These are phyloP conservation scores for Penicillium steckii DNA, from an alignment of 495 filamentous ascomycete species.

Conservation along the genomic window DNA sequence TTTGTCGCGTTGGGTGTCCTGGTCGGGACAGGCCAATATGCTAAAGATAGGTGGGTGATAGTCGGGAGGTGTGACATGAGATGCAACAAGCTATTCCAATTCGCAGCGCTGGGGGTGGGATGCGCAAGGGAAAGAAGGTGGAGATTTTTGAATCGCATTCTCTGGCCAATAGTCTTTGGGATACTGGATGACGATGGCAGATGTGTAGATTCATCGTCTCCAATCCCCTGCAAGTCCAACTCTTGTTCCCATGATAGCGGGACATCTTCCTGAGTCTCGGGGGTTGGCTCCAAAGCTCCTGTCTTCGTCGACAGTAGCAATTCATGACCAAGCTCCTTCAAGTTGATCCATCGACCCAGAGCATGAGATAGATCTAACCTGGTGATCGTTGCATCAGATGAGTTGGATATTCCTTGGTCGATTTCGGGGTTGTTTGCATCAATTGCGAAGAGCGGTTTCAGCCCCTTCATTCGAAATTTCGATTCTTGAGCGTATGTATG, in stretches of 20 bases:
- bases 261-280: conserved; percentile 16
- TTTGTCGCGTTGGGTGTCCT: conserved; percentile 35
- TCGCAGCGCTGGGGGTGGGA: conserved; percentile 39
- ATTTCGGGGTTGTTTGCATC: conserved; percentile 12
- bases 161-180: conserved; percentile 45
- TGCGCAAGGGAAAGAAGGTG: conserved; percentile 54
- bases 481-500: conserved; percentile 40
- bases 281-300: conserved; percentile 1
- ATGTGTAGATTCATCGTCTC: conserved; percentile 27
- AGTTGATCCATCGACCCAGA: conserved; percentile 54
- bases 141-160: conserved; percentile 44
- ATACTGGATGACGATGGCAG: conserved; percentile 20
- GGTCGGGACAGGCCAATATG: conserved; percentile 77
- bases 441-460: conserved; percentile 29
- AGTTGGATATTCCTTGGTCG: conserved; percentile 7
- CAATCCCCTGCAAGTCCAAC: conserved; percentile 13
- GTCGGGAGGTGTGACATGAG: conserved; percentile 60
- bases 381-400: conserved; percentile 49
- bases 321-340: conserved; percentile 58
- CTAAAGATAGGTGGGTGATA: conserved; percentile 75
- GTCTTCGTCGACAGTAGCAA: conserved; percentile 39
- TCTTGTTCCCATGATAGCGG: conserved; percentile 40
- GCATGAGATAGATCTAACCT: conserved; percentile 65
- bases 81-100: conserved; percentile 66
- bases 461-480: conserved; percentile 22